A percentile compares a stretch with the other conserved stretches of the same genome.
phyloP scores from a whole-genome alignment of 2,329 filamentous ascomycete species.

The Fusarium hostae region DNA sequence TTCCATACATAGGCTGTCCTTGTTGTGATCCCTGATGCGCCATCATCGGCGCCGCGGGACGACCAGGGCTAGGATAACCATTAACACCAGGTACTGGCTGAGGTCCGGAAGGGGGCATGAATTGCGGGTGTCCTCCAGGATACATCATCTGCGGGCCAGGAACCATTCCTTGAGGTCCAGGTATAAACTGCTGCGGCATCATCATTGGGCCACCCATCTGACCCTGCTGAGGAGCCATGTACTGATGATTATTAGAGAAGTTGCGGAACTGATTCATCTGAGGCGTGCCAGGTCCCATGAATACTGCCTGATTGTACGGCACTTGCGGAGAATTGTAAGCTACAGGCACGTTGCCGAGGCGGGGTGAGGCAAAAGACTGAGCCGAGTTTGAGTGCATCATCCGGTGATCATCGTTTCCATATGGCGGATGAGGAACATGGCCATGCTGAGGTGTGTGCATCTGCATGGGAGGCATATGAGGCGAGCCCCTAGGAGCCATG shows the following conservation, averaged over 20 bases:
- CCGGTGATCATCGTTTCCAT: conserved; percentile 83
- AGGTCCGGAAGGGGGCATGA: conserved; percentile 69
- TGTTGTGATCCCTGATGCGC: conserved; percentile 93
- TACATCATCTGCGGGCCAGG: conserved; percentile 86
- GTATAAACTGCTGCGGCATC: conserved; percentile 82
- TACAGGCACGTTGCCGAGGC: conserved; percentile 76
- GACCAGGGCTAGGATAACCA: conserved; percentile 89
- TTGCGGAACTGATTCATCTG: conserved; percentile 78
- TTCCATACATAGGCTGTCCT: conserved; percentile 80
- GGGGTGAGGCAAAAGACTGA: conserved; percentile 87
- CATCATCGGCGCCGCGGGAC: conserved; percentile 88
- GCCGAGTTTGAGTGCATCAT: conserved; percentile 89
- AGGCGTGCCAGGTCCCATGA: conserved; percentile 74
- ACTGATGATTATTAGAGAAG: conserved; percentile 76
- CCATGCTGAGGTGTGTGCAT: conserved; percentile 79
- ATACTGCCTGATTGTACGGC: conserved; percentile 77
- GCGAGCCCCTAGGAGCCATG: conserved; percentile 74
- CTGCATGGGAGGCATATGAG: conserved; percentile 81
- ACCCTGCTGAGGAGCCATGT: conserved; percentile 75
- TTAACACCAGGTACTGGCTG: conserved; percentile 73
- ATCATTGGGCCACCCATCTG: conserved; percentile 85
- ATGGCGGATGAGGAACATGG: conserved; percentile 72
- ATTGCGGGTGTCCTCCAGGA: conserved; percentile 71
- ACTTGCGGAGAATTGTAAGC: conserved; percentile 78
- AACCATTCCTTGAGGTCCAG: conserved; percentile 76